phyloP scores from a whole-genome alignment of 2,329 filamentous ascomycete genomes.

The Teratosphaeriaceae sp. region DNA sequence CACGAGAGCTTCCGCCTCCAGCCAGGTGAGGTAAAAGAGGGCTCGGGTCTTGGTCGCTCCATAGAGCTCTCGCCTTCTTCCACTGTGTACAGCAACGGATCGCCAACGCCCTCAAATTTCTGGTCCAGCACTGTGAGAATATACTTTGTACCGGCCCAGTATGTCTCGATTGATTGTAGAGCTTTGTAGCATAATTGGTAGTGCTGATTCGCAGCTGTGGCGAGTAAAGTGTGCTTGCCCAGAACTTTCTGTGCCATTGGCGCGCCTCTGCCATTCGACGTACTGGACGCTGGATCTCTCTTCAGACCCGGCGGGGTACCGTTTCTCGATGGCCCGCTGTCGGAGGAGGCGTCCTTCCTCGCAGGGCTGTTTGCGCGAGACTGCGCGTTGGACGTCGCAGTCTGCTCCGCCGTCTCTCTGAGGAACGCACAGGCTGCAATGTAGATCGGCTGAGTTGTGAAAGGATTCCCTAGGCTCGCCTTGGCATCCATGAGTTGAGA shows the following conservation, averaged over 20 bases:
- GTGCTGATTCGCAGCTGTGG: conserved; percentile 76
- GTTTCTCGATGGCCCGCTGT: conserved; percentile 29
- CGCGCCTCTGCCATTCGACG: conserved; percentile 9
- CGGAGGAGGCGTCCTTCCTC: conserved; percentile 1
- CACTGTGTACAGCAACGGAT: conserved; percentile 57
- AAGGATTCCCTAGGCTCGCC: conserved; percentile 81
- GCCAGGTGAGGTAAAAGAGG: conserved; percentile 44
- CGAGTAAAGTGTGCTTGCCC: conserved; percentile 66
- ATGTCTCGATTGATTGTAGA: conserved; percentile 69
- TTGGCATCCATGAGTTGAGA: conserved; percentile 79
- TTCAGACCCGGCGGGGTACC: conserved; percentile 34
- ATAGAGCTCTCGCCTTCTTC: conserved; percentile 73
- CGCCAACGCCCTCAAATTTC: conserved; percentile 78
- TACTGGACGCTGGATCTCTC: conserved; percentile 13
- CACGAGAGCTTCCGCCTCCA: conserved; percentile 44
- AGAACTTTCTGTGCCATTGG: conserved; percentile 31
- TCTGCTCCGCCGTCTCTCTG: conserved; percentile 69
- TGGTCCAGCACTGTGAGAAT: conserved; percentile 82
- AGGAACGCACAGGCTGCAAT: conserved; percentile 85
- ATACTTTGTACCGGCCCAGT: conserved; percentile 83
- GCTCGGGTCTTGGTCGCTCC: conserved; percentile 44
- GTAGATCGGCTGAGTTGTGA: conserved; percentile 82
- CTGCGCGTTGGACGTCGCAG: conserved; percentile 36
- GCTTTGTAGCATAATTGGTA: conserved; percentile 84
- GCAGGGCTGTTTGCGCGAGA: conserved; percentile 46